Evolutionary conservation across 2,329 filamentous ascomycete species (phyloP), one percentile per base, ranked within the genome.

Genomic region (Penicillium janthinellum): DNA sequence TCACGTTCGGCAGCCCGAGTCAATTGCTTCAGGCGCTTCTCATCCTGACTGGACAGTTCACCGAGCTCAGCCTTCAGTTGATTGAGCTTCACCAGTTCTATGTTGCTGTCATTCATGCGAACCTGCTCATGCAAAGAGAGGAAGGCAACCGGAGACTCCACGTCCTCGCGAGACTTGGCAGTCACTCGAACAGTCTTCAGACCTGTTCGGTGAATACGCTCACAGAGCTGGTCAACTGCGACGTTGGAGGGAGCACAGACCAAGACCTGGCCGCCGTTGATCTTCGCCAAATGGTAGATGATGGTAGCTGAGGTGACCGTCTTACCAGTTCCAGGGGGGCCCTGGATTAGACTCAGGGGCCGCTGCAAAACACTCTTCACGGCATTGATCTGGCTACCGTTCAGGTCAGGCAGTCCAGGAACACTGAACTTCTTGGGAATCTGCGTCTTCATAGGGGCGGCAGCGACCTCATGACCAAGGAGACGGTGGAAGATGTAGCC

Each of bases 171-270:
- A 53, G 95, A 99, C 78, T 99, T 99, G 62, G 95, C 95, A n/a
- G 95, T 99, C 60, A 99, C 87, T 72, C 95, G 93, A 45, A 98
- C 95, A 56, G 96, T 95, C 81, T 99, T 99, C 64, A 99, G 84
- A 2, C 93, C 93, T 37, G 95, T 99, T 58, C 88, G 86, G 77
- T 98, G 94, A 63, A 99, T 94, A 49, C 96, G 92, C 78, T 99
- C 95, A 74, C 95, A 99, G 34, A 99, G 88, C 78, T 99, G 95
- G 72, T 99, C 95, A 31, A 99, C 95, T 8, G 95, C 95, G 63
- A 99, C 95, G 82, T 99, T 99, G 52, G 95, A 99, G 0, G 95
- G 95, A 15, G 95, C 95, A 71, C 95, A 99, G 48, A 99, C 95
- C 38, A 99, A 83, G 4, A 99, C 94, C 72, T 96, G 95, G 56